phyloP scores from a whole-genome alignment of 208 protist species.

The Leishmania martiniquensis region DNA sequence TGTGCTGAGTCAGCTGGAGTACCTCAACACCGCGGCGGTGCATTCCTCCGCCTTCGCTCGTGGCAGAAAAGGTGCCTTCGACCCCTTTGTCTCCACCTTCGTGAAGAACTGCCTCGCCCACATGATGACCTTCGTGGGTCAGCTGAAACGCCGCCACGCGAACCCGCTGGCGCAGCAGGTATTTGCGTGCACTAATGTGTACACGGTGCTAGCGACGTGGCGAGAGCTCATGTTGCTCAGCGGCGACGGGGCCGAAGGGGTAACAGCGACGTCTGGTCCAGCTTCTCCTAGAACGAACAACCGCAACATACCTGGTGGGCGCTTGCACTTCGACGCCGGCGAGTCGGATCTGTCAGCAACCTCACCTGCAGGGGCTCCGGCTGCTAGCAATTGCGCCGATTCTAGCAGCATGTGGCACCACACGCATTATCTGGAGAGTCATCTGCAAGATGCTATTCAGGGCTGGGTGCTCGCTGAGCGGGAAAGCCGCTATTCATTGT shows the following conservation, averaged over 20 bases:
- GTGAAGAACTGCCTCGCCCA: constrained; percentile 31
- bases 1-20: constrained; percentile 61
- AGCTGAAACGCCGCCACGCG: constrained; percentile 56
- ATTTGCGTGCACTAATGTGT: constrained; percentile 64
- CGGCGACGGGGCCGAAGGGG: not conserved
- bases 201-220: constrained; percentile 56
- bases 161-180: constrained; percentile 55
- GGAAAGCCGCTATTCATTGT: constrained; percentile 26
- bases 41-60: constrained; percentile 41
- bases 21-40: constrained; percentile 64
- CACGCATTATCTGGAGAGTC: constrained; percentile 36
- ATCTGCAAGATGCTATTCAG: constrained; percentile 33
- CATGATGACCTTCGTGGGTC: constrained; percentile 43
- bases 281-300: not conserved
- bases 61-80: constrained; percentile 33
- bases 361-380: not conserved
- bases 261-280: not conserved
- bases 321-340: not conserved
- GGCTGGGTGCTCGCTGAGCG: constrained; percentile 46
- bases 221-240: constrained; percentile 23
- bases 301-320: not conserved
- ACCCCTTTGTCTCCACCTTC: constrained; percentile 38
- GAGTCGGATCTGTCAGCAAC: not conserved
- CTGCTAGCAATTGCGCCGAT: not conserved
- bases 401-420: not conserved